Percentiles rank a stretch among this genome's conserved stretches.
Conservation (phyloP, 148 eudicot species). For the Gaultheria prostrata region DNA sequence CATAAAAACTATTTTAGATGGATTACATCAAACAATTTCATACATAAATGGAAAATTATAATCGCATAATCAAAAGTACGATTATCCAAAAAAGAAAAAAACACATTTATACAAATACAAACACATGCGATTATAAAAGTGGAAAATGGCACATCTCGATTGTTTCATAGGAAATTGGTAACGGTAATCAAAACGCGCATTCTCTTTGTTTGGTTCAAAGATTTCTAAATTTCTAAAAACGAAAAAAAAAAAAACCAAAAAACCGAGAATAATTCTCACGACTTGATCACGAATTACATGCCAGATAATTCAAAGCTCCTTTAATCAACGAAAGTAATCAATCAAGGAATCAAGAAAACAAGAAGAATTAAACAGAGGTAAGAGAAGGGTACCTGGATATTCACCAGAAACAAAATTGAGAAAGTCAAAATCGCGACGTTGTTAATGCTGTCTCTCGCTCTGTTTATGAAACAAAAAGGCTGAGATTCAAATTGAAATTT, state of each 20-base stretch:
- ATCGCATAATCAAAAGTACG: not conserved
- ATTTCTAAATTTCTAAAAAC: not conserved
- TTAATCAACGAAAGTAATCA: not conserved
- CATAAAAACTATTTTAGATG: too few species aligned
- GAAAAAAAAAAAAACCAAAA: not conserved
- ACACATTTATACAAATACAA: not conserved
- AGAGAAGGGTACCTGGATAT: conserved; percentile 6
- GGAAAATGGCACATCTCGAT: not conserved
- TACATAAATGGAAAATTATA: not conserved
- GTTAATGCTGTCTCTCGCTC: not conserved
- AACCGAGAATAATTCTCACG: not conserved
- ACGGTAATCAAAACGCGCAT: not conserved
- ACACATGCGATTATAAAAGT: not conserved
- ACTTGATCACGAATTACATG: not conserved
- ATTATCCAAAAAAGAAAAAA: not conserved
- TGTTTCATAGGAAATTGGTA: not conserved
- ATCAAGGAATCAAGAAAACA: not conserved
- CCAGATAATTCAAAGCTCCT: not conserved
- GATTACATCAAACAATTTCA: not conserved
- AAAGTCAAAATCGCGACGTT: not conserved
- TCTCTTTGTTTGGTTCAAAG: not conserved
- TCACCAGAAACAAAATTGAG: not conserved
- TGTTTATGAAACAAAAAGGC: not conserved
- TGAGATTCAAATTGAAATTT: not conserved
- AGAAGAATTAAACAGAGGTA: not conserved